Evolutionary conservation across 1,284 basidiomycete species (phyloP), one percentile per base, ranked within the genome.

Genomic region (Cryptococcus amylolentus): DNA sequence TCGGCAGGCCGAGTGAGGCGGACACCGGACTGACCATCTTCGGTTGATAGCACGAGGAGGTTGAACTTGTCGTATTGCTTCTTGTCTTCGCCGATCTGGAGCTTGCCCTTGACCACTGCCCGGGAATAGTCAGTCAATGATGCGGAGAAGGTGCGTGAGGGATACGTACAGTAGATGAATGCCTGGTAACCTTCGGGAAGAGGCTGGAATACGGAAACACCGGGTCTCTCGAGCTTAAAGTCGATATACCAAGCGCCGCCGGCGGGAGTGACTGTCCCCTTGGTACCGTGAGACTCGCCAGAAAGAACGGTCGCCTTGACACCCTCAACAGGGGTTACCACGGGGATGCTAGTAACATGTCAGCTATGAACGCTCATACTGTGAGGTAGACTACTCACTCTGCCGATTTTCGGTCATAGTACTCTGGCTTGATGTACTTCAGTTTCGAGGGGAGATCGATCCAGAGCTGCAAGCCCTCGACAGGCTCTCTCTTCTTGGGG

Each of bases 221-320:
- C 84, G 23, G 85, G 82, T 56, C 81, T 81, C 53, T 82, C 80
- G 71, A 95, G 86, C 57, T 80, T 84, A 58, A 89, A 79, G 72
- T 96, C 91, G 79, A 95, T 86, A 77, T 87, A 97, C 88, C 91
- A 93, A 76, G 92, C 94, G 2, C 91, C 92, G 14, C 92, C 93
- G 4, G 94, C 84, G 0, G 91, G 88, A 52, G 88, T 81, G 28
- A 98, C 92, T 18, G 91, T 91, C 2, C 90, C 93, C 70, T 88
- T 53, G 40, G 23, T 18, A 26, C 53, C 46, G 31, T 56, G 54
- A 58, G 88, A 89, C 71, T 87, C 86, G 13, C 95, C 95, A 58
- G 88, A 90, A 63, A 98, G 89, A 42, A 98, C 87, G 65, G 86
- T 90, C 69, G 97, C 81, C 60, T 82, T 83, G 35, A 88, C 82